Evolutionary conservation across 2,329 filamentous ascomycete species (phyloP).

Genomic region (Bipolaris gigantea): DNA sequence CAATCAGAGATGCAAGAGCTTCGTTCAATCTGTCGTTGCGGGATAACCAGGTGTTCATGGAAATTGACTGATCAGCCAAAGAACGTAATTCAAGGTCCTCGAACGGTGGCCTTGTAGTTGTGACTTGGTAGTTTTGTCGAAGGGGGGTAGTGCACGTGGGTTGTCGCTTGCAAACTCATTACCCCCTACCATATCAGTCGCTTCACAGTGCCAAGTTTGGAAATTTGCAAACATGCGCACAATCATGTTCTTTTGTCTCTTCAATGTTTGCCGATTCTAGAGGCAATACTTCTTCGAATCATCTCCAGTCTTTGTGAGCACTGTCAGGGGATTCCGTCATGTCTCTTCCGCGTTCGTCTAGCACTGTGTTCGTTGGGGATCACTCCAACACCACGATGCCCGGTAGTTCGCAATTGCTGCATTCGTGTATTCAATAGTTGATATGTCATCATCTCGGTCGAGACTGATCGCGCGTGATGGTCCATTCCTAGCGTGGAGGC

Average conservation of each 20-base stretch:
- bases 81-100: not conserved
- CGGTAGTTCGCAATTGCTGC: not conserved
- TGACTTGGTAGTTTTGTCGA: not conserved
- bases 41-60: not conserved
- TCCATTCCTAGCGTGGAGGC: conserved; percentile 7
- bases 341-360: not conserved
- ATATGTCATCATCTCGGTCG: not conserved
- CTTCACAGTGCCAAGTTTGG: not conserved
- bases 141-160: not conserved
- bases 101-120: not conserved
- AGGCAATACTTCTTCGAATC: not conserved
- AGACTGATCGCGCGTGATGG: not conserved
- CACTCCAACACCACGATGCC: too few relatives aligned
- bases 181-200: not conserved
- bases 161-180: not conserved
- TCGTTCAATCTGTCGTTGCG: not conserved
- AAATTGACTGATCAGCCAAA: not conserved
- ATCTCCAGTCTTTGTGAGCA: not conserved
- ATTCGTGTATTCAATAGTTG: conserved; percentile 5
- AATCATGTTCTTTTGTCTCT: not conserved
- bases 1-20: not conserved
- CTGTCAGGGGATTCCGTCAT: not conserved
- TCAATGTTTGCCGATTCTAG: not conserved
- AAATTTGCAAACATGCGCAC: not conserved
- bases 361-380: not conserved